Evolutionary conservation across 805 yeast genomes (phyloP), one percentile per base, ranked within the genome.

Genomic region (Saccharomycopsis javanensis): DNA sequence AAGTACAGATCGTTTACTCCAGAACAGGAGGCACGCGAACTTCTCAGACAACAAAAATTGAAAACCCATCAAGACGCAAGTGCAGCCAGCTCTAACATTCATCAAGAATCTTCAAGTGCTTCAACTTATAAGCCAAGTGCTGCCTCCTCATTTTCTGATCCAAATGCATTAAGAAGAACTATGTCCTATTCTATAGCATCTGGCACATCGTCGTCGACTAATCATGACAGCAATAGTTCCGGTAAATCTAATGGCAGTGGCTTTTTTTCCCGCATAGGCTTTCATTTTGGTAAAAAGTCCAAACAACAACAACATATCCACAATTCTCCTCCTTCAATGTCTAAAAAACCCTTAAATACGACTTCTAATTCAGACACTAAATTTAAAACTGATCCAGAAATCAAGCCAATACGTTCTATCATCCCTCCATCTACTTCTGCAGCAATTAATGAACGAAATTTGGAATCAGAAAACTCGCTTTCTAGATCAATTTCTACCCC

Each of bases 1-100:
- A 61, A 1, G 65, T 68, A 45, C 51, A n/a, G 45, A n/a, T 33
- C 50, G 16, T 50, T 54, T 15, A 25, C 33, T 33, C 54, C 50
- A 50, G n/a, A 51, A 45, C 54, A 33, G 48, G 50, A 18, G 33
- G 25, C 46, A 18, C 16, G n/a, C 23, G 33, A 20, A 30, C 51
- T n/a, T n/a, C 30, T n/a, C 31, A 31, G 28, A 15, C 51, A 48
- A 18, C 33, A 48, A 15, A 48, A 48, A 20, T 16, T 28, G 20
- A 27, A 48, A 34, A 16, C 51, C 20, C 20, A 7, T 8, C 20
- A 15, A 5, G 15, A 31, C 38, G 15, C 34, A 45, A 37, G 31
- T 35, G 7, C 53, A 16, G 51, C 42, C 11, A 48, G 38, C 28
- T 23, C 50, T 18, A 27, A 16, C 51, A 38, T 51, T 5, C 56